Conservation (phyloP, 257 asterid genomes). For the Echites panduratus region DNA sequence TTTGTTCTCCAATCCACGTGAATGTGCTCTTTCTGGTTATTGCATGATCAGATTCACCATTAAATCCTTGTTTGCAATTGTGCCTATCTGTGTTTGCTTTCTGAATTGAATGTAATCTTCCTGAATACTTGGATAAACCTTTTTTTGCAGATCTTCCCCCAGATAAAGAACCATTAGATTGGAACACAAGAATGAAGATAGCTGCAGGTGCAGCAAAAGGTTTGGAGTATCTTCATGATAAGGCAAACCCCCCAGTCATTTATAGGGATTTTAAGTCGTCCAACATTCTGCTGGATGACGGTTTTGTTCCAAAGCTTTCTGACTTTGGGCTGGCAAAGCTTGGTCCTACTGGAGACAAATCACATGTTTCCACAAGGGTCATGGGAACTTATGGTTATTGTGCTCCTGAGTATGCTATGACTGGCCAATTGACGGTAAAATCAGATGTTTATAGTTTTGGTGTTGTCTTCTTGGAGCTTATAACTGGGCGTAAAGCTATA, state of each 20-base stretch:
- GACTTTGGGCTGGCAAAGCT: constrained; percentile 98
- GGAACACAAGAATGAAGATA: constrained; percentile 98
- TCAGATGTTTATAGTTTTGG: constrained; percentile 98
- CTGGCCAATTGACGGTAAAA: constrained; percentile 93
- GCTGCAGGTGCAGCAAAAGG: constrained; percentile 99
- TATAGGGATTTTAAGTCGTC: constrained; percentile 97
- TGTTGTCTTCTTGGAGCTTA: constrained; percentile 89
- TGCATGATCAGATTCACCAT: neutral
- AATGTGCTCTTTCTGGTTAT: neutral
- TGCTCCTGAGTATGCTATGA: constrained; percentile 99
- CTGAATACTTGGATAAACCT: neutral
- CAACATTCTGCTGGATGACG: constrained; percentile 88
- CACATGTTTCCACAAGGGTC: constrained; percentile 97
- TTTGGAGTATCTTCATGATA: constrained; percentile 92
- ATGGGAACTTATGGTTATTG: constrained; percentile 99
- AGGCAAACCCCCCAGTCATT: constrained; percentile 96
- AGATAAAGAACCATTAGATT: constrained; percentile 82
- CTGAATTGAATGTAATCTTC: neutral
- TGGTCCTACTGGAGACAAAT: constrained; percentile 99
- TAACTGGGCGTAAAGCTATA: constrained; percentile 95
- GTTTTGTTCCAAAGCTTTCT: constrained; percentile 74
- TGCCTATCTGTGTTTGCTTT: neutral
- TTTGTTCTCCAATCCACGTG: neutral
- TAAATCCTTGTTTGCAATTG: neutral
- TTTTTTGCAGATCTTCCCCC: constrained; percentile 71